Evolutionary conservation across 2,329 filamentous ascomycete genomes (phyloP), one percentile per base, ranked within the genome.

Genomic region (Phialemonium atrogriseum): DNA sequence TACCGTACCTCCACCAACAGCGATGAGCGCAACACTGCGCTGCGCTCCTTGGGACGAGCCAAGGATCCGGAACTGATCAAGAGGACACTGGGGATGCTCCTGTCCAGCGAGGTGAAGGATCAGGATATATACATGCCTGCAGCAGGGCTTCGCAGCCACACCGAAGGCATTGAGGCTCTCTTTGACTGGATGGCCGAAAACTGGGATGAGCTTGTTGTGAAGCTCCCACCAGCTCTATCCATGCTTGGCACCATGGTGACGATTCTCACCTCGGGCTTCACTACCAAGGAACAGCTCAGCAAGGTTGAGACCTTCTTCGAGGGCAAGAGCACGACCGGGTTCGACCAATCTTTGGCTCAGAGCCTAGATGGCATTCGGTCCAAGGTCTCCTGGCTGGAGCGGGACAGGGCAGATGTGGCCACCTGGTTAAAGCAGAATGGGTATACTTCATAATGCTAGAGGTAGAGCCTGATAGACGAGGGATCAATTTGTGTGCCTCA

Each of bases 91-190:
- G 72, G 66, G 18, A 67, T 95, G 41, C 70, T 87, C 19, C 70
- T 88, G 35, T 77, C 77, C 54, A 76, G 80, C 39, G 81, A 94
- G 44, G 82, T 95, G 59, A 94, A 93, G 67, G 86, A 84, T 42
- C 89, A 95, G 58, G 89, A 96, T 56, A 79, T 95, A 42, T 95
- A 94, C 62, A 77, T 94, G 53, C 88, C 89, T 2, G 73, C 91
- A 23, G 74, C 77, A 20, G 84, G 84, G 7, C 72, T 96, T 17
- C 77, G 88, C 36, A 74, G 73, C 32, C 85, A 93, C 52, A 64
- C 77, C 7, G 76, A 78, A 25, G 89, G 89, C 44, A 82, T 94
- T 34, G 66, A 83, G 35, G 83, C 83, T 7, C 70, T 94, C 35
- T 95, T 83, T 71, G 59, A 56, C 12, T 96, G 85, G 84, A 69